Evolutionary conservation across 331 rosid species (phyloP), one percentile per base, ranked within the genome.

Genomic region (Cydonia oblonga): DNA sequence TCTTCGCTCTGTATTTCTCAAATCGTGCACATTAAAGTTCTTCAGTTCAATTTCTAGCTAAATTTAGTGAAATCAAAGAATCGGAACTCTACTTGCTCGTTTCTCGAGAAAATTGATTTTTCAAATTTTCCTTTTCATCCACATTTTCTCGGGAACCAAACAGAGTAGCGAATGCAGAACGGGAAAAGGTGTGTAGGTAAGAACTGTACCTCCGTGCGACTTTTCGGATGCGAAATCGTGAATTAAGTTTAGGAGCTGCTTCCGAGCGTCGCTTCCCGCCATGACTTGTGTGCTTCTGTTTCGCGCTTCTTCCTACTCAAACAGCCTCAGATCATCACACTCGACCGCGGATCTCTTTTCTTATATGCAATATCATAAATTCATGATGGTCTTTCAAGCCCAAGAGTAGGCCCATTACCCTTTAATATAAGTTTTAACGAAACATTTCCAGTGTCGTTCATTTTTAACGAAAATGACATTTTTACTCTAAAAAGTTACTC

Each of bases 231-330:
- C 90, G 29, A 28, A 28, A 28, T 28, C 85, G 78, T 85, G 90
- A 23, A 93, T 89, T 26, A 88, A 84, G 68, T 81, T 74, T 40
- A 90, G 57, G 72, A 93, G 84, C 25, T 85, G 90, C 68, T 80
- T 87, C 85, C 86, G 87, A 9, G 91, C 9, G 64, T 89, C 91
- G 32, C 70, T 83, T 78, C 81, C 93, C 77, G 87, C 84, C 88
- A 85, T 82, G 58, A 26, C 68, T 28, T 35, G 13, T 40, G 26
- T 7, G 69, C 74, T 66, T 44, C 64, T 22, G 73, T 75, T 64
- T 60, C 71, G 71, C 67, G 82, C 77, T 68, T 51, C 68, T 62
- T 73, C 70, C 9, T 7, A 53, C 59, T 53, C 40, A 35, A 38
- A 38, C 44, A 38, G 42, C 9, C 42, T 9, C 42, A 10, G 42